A percentile compares a stretch with the other conserved stretches of the same genome.
Conservation (phyloP, 306 rosid genomes). For the Quercus rubra region DNA sequence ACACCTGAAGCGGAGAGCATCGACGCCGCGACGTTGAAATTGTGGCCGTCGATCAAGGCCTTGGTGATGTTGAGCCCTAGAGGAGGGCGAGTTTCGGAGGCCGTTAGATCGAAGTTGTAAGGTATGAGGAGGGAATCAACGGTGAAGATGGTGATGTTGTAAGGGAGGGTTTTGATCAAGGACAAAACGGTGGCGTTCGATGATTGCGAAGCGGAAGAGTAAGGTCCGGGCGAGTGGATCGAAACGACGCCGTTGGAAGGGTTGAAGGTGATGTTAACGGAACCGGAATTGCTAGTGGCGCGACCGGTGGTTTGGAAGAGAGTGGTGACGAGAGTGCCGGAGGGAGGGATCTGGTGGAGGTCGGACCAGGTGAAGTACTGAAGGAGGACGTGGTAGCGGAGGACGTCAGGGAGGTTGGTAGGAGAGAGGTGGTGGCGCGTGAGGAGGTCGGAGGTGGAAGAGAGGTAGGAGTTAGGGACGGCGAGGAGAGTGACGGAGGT, state of each 20-base stretch:
- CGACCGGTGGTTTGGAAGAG: constrained; percentile 97
- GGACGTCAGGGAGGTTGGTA: constrained; percentile 65
- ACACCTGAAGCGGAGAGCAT: constrained; percentile 89
- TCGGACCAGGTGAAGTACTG: constrained; percentile 69
- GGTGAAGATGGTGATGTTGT: constrained; percentile 75
- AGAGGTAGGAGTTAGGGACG: constrained; percentile 69
- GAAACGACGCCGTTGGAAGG: constrained; percentile 45
- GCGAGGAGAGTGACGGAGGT: constrained; percentile 82
- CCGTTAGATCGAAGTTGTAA: constrained; percentile 78
- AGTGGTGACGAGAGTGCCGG: constrained; percentile 84
- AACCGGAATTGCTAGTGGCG: constrained; percentile 75
- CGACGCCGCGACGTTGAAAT: constrained; percentile 90
- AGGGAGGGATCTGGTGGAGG: constrained; percentile 60
- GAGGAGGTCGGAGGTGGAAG: constrained; percentile 47
- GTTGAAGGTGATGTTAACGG: constrained; percentile 74
- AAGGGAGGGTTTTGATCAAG: constrained; percentile 68
- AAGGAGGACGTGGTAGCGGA: constrained; percentile 95
- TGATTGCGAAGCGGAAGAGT: constrained; percentile 32
- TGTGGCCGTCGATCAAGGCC: constrained; percentile 69
- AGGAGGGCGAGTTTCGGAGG: constrained; percentile 80
- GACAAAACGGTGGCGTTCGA: constrained; percentile 60
- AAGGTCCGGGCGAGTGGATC: constrained; percentile 59
- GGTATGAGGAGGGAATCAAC: constrained; percentile 76
- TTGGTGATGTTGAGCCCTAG: constrained; percentile 72
- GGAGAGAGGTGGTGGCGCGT: constrained; percentile 57